phyloP scores from a whole-genome alignment of 768 basidiomycete genomes.

The Pulveroboletus sp. region DNA sequence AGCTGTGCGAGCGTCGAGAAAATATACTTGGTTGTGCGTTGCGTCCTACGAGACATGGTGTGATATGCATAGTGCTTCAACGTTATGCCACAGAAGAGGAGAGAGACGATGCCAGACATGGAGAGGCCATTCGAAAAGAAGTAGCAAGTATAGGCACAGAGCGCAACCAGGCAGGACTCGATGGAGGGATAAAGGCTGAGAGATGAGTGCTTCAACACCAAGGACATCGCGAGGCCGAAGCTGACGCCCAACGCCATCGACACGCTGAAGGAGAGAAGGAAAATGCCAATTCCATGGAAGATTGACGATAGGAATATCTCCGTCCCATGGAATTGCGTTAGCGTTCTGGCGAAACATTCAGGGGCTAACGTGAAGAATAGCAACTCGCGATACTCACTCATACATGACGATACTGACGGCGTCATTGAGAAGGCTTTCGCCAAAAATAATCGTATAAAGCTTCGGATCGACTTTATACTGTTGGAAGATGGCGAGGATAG shows the following conservation, averaged over 20 bases:
- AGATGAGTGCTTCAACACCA: conserved; percentile 92
- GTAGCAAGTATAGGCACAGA: conserved; percentile 94
- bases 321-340: conserved; percentile 85
- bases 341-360: conserved; percentile 51
- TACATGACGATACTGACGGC: conserved; percentile 99
- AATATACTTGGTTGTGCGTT: conserved; percentile 91
- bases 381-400: conserved; percentile 62
- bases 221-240: conserved; percentile 87
- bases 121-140: conserved; percentile 96
- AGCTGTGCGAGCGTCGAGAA: conserved; percentile 92
- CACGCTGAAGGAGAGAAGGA: conserved; percentile 90
- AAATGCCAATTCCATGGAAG: conserved; percentile 96
- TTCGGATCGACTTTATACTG: conserved; percentile 99
- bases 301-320: conserved; percentile 84
- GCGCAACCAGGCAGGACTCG: conserved; percentile 92
- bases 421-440: conserved; percentile 94
- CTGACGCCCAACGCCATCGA: conserved; percentile 92
- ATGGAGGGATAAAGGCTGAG: conserved; percentile 85
- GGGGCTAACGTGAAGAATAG: background rate
- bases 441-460: conserved; percentile 95
- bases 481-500: conserved; percentile 97
- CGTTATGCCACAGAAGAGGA: conserved; percentile 98
- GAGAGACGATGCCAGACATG: conserved; percentile 95
- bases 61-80: conserved; percentile 99
- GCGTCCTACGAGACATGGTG: conserved; percentile 95